Base-by-base conservation (phyloP, 2,329 filamentous ascomycete genomes). In the Sporothrix phasma region DNA sequence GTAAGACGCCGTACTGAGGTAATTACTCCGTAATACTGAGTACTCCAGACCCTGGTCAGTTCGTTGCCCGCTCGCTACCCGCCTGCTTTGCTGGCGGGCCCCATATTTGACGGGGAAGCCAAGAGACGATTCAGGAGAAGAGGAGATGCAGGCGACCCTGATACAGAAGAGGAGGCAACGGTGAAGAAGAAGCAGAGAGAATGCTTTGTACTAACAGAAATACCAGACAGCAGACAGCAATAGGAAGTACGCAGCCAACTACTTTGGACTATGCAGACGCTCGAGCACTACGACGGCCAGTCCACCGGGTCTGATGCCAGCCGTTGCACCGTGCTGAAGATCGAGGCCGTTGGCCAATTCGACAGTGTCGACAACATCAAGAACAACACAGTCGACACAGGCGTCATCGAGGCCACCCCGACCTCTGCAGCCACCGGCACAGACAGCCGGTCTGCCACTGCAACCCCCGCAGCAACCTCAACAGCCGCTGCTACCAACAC, bases 261-360 rank as follows among this genome's bases (percentile, higher is more conserved):
- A n/a, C n/a, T n/a, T n/a, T n/a, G n/a, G n/a, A 51, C 19, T 54
- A 60, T 46, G 41, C 58, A 47, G 43, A 8, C 43, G 26, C 41
- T 37, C 58, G 43, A 47, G 41, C 58, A 46, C 58, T 29, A 61
- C 17, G 6, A 49, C 58, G 43, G 43, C 29, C 43, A 47, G 29
- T 45, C 24, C 39, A 26, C 24, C 8, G 56, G 10, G 22, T 46
- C 39, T 31, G 37, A 13, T 60, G 29, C n/a, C 17, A 43, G 22
- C 22, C n/a, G 31, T 46, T 64, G 62, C 43, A 43, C 62, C 24
- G 62, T 59, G 31, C 62, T 49, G 62, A 59, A 59, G 53, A 64
- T 59, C 31, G 34, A 37, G 34, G 7, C 34, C 34, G n/a, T 37
- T 37, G 5, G 34, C 34, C 34, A 2, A 8, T 11, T 10, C 13